Percentiles rank a stretch among this genome's conserved stretches.
Conservation (phyloP, 495 filamentous ascomycete species). For the Daldinia caldariorum region DNA sequence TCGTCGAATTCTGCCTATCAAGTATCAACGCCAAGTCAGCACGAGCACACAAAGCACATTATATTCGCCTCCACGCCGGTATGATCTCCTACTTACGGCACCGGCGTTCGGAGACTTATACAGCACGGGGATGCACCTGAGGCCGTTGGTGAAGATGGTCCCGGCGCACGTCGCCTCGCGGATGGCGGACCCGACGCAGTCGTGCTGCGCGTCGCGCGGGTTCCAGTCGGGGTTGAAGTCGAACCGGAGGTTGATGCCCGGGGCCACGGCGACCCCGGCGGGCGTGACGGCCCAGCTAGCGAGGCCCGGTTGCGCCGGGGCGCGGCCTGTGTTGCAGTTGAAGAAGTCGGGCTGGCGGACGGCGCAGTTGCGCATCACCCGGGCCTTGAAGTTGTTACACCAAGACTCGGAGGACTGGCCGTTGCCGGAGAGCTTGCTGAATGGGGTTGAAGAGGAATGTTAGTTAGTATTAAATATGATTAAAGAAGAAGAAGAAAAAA, state of each 20-base stretch:
- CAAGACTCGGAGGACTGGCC: slow-evolving; percentile 19
- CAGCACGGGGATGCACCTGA: slow-evolving; percentile 24
- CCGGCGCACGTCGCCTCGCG: slow-evolving; percentile 31
- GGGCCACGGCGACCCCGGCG: slow-evolving; percentile 7
- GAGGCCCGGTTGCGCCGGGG: slow-evolving; percentile 15
- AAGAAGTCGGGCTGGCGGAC: slow-evolving; percentile 33
- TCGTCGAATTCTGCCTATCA: slow-evolving; percentile 25
- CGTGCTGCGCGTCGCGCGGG: slow-evolving; percentile 28
- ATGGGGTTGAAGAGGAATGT: not conserved
- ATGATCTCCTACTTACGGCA: slow-evolving; percentile 8
- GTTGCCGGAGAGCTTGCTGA: slow-evolving; percentile 27
- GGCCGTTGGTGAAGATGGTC: slow-evolving; percentile 21
- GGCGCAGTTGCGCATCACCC: slow-evolving; percentile 34
- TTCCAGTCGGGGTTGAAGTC: slow-evolving; percentile 31
- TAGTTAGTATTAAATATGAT: not conserved
- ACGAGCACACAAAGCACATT: no score
- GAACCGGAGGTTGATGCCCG: slow-evolving; percentile 37
- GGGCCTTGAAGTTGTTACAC: slow-evolving; percentile 33
- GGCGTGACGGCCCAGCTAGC: slow-evolving; percentile 21
- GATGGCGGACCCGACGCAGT: slow-evolving; percentile 34
- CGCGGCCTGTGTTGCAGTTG: slow-evolving; percentile 30
- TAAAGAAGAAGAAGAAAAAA: not conserved
- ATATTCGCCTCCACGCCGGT: no score
- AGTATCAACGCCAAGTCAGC: not conserved
- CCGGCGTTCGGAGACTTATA: not conserved